phyloP scores from a whole-genome alignment of 169 alveolate species.

The Toxoplasma gondii region DNA sequence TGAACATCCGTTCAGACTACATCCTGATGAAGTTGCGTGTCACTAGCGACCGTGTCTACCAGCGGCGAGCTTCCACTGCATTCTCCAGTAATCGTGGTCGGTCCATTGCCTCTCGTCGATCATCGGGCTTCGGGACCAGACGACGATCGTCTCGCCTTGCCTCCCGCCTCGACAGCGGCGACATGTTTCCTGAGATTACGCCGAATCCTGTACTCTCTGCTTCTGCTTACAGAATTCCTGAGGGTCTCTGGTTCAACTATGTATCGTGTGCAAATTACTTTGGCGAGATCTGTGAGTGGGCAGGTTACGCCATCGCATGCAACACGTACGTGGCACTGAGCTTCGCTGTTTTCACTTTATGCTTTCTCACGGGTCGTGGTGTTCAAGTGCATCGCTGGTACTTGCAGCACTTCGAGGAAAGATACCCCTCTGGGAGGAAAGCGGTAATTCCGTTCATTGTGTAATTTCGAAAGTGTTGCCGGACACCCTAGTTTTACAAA shows the following conservation, averaged over 20 bases:
- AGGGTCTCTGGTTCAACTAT: constrained; percentile 1
- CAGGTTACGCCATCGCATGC: constrained; percentile 43
- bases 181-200: no score
- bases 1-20: constrained; percentile 43
- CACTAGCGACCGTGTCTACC: neutral
- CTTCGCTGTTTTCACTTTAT: constrained; percentile 8
- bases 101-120: constrained; percentile 14
- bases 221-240: constrained; percentile 33
- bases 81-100: neutral
- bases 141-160: constrained; percentile 26
- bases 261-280: constrained; percentile 57
- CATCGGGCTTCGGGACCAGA: constrained; percentile 38
- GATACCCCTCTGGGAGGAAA: constrained; percentile 27
- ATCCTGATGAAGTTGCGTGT: constrained; percentile 11
- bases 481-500: no score
- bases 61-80: neutral
- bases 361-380: constrained; percentile 44
- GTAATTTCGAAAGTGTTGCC: neutral
- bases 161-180: no score
- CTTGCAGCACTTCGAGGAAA: neutral
- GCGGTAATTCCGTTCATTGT: constrained; percentile 38
- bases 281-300: constrained; percentile 53
- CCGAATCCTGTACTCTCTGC: no score
- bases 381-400: constrained; percentile 49
- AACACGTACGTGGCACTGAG: constrained; percentile 10